These are phyloP conservation scores for Panaeolus cyanescens DNA, from an alignment of 768 basidiomycete species.

Conservation along the genomic window DNA sequence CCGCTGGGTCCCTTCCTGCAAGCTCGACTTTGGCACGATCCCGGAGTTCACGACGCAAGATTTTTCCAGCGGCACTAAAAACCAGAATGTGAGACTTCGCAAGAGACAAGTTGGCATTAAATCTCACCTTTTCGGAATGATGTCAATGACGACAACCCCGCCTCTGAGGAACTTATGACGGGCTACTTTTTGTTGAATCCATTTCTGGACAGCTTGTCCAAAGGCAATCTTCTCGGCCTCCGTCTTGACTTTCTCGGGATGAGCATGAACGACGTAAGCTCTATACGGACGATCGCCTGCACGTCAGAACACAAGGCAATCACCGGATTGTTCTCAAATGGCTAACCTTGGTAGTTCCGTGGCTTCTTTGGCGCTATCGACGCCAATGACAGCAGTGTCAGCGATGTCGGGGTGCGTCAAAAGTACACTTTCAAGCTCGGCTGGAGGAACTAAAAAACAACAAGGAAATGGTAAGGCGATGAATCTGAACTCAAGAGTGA, in stretches of 20 bases:
- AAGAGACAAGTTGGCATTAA: background rate
- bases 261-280: conserved; percentile 62
- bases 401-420: conserved; percentile 75
- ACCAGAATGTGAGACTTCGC: background rate
- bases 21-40: conserved; percentile 64
- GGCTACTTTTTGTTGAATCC: conserved; percentile 72
- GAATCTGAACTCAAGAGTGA: too few species aligned
- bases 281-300: conserved; percentile 31
- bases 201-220: conserved; percentile 52
- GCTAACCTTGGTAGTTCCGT: conserved; percentile 82
- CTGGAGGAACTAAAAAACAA: conserved; percentile 67
- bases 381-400: conserved; percentile 82
- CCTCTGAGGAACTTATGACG: conserved; percentile 81
- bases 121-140: conserved; percentile 72
- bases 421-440: conserved; percentile 80
- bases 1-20: conserved; percentile 37
- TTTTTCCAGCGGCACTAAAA: conserved; percentile 82
- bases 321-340: background rate
- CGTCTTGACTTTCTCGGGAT: conserved; percentile 35
- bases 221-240: conserved; percentile 44
- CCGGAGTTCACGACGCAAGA: conserved; percentile 76
- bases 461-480: background rate
- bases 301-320: too few species aligned
- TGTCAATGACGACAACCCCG: conserved; percentile 63
- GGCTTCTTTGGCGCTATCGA: conserved; percentile 63